Evolutionary conservation across 257 asterid species (phyloP), one percentile per base, ranked within the genome.

Genomic region (Perilla frutescens): DNA sequence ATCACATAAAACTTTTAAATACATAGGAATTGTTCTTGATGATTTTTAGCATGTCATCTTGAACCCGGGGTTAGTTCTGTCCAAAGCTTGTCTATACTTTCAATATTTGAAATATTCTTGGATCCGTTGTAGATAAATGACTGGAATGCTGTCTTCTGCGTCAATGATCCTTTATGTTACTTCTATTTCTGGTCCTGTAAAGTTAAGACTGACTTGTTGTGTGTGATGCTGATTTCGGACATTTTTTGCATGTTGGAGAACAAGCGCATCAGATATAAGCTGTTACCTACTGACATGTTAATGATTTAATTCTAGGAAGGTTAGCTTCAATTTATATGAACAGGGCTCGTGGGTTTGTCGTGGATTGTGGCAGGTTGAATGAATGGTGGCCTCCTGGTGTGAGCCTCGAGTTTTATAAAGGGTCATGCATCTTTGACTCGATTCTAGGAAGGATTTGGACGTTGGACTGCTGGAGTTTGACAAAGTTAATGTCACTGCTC

Each of bases 321-420:
- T 9, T 62, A 62, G 55, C 37, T 14, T 51, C 26, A 6, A 1
- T 2, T 49, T 11, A 5, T 15, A 12, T 32, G 13, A 9, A 14
- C 15, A 15, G 36, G 49, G 14, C 43, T 8, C 2, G 71, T 39
- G 43, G 49, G 11, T 20, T 41, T 29, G 39, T 57, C 64, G 39
- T 43, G 7, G 59, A n/a, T 62, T 56, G 15, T 55, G 49, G 66
- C 68, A 70, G 81, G 71, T 51, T n/a, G 50, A 4, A 12, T 7
- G 51, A 50, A 50, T 10, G 55, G 6, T 3, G 65, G 37, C 51
- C 48, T 57, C 9, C 8, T 40, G 43, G 67, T 6, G 29, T 32
- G 68, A 63, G 58, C 65, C 44, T 71, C 34, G 34, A 40, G 13
- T 57, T 56, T 62, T 9, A 64, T 68, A 14, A 39, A 7, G 58